phyloP scores from a whole-genome alignment of 2,329 filamentous ascomycete genomes.

The Byssochlamys sp. region DNA sequence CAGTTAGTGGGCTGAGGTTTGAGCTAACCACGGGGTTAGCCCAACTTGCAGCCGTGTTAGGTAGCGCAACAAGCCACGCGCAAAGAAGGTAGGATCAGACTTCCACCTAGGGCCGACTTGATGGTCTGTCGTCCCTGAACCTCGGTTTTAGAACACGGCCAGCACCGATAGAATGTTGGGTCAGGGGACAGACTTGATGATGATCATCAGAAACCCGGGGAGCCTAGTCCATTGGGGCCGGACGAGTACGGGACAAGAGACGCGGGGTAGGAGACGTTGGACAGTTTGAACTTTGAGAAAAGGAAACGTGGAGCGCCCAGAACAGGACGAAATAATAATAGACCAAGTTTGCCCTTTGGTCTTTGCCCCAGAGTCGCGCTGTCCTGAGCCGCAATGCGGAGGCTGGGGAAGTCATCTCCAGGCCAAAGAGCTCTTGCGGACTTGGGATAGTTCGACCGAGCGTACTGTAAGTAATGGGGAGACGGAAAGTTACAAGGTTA shows the following conservation, averaged over 20 bases:
- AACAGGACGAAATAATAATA: background rate
- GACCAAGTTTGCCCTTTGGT: background rate
- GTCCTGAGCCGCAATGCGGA: background rate
- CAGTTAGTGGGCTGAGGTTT: background rate
- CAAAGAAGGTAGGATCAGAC: background rate
- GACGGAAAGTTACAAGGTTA: background rate
- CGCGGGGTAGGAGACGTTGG: background rate
- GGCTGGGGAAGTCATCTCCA: background rate
- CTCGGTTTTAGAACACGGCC: background rate
- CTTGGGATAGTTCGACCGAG: background rate
- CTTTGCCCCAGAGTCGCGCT: background rate
- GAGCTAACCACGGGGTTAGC: background rate
- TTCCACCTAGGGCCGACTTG: background rate
- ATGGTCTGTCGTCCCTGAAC: background rate
- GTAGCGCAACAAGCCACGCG: background rate
- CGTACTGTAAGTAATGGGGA: background rate
- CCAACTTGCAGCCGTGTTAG: background rate
- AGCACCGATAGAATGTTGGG: constrained; percentile 1
- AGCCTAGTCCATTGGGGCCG: background rate
- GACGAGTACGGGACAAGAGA: background rate
- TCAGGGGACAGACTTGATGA: constrained; percentile 2
- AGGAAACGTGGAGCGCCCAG: background rate
- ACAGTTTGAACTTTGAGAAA: background rate
- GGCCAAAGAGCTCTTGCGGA: background rate
- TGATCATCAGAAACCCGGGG: background rate